Conservation (phyloP, 1,284 basidiomycete genomes). For the Fistulina hepatica region DNA sequence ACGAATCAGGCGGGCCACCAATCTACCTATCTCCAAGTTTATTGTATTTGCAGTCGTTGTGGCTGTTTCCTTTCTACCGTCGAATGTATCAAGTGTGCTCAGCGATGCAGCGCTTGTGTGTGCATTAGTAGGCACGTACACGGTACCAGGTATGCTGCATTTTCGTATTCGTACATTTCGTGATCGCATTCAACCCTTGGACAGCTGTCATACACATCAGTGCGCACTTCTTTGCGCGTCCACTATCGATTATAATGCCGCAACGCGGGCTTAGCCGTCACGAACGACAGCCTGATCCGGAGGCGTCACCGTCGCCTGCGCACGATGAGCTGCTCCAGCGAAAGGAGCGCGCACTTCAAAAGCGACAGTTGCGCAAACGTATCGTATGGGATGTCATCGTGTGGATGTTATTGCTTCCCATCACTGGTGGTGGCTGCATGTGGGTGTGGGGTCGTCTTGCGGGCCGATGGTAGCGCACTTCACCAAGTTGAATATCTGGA, state of each 20-base stretch:
- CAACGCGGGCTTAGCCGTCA: slow-evolving; percentile 24
- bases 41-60: slow-evolving; percentile 30
- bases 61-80: slow-evolving; percentile 35
- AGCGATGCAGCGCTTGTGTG: slow-evolving; percentile 39
- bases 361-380: slow-evolving; percentile 46
- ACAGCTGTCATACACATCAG: slow-evolving; percentile 52
- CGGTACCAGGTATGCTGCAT: slow-evolving; percentile 39
- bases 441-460: slow-evolving; percentile 41
- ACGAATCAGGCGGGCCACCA: slow-evolving; percentile 31
- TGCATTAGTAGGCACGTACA: slow-evolving; percentile 43
- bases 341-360: slow-evolving; percentile 65
- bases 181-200: slow-evolving; percentile 7
- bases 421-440: slow-evolving; percentile 38
- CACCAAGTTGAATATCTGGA: too few species aligned
- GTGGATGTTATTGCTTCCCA: slow-evolving; percentile 49
- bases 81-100: slow-evolving; percentile 24
- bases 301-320: slow-evolving; percentile 16
- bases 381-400: slow-evolving; percentile 64
- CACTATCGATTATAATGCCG: slow-evolving; percentile 57
- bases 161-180: not conserved
- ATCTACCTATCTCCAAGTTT: slow-evolving; percentile 35
- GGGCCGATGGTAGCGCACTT: slow-evolving; percentile 34
- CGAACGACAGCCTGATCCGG: slow-evolving; percentile 11
- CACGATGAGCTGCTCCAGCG: slow-evolving; percentile 57
- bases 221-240: slow-evolving; percentile 57